Base-by-base conservation (phyloP, 345 rosid species). In the Boechera retrofracta region DNA sequence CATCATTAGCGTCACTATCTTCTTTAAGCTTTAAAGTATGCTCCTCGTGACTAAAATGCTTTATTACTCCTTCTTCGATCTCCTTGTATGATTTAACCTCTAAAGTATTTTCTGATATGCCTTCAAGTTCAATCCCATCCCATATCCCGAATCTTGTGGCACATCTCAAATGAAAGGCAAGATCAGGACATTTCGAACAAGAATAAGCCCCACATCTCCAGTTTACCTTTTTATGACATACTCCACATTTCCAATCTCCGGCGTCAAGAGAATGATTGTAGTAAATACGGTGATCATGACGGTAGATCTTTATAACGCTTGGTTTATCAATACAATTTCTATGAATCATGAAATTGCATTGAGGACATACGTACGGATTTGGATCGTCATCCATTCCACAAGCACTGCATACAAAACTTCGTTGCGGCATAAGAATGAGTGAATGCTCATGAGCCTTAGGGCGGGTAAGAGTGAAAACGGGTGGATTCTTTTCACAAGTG, bases 281-380 rank as follows among this genome's bases (percentile, higher is more conserved):
- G 10, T 2, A n/a, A 18, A 61, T 35, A 10, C 0, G 9, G 12
- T 61, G 66, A 18, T 10, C 48, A 61, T 61, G 66, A 18, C 48
- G 66, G 38, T 11, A 3, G 0, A 61, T 38, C 48, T 61, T 61
- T 38, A 61, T 61, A 7, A 61, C 3, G 2, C 1, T 16, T 61
- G 66, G 66, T 21, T 21, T 38, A 38, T 38, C 32, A 38, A 61
- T 38, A 61, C 48, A 61, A 10, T 21, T 38, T 61, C 7, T 10
- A 16, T 61, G 66, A 16, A 59, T 35, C 64, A 35, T 35, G 28
- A 35, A 59, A 59, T 59, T 59, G 15, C 64, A 58, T 35, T 36
- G 32, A 61, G 21, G 28, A 61, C 66, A 61, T 38, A 61, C 66
- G 5, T 61, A 61, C 39, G 32, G 66, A 61, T 61, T 61, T 35